phyloP scores from a whole-genome alignment of 140 eudicot genomes.

The Bidens hawaiensis region DNA sequence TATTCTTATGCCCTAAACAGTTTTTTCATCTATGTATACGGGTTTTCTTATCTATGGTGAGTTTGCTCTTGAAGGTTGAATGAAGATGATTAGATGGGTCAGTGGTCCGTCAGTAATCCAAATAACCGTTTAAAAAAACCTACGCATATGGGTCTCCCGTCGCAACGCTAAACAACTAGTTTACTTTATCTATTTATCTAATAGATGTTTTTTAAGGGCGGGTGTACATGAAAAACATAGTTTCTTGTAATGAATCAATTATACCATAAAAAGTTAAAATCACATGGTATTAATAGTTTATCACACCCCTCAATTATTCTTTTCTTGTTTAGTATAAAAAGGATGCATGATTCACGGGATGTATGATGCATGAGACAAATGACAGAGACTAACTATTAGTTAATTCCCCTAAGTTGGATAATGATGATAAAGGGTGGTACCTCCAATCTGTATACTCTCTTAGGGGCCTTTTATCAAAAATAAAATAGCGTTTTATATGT shows the following conservation, averaged over 20 bases:
- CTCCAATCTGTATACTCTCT: constrained; percentile 27
- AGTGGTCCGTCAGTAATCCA: too few relatives aligned
- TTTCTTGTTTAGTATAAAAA: neutral
- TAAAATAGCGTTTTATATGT: neutral
- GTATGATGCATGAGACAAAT: constrained; percentile 35
- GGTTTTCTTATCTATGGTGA: too few relatives aligned
- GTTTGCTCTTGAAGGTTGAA: too few relatives aligned
- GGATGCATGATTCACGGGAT: constrained; percentile 46
- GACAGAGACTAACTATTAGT: constrained; percentile 50
- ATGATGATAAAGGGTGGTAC: constrained; percentile 40
- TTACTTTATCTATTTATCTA: neutral
- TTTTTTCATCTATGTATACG: too few relatives aligned
- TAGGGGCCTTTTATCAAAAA: constrained; percentile 13
- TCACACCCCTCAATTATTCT: constrained; percentile 12
- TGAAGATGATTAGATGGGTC: too few relatives aligned
- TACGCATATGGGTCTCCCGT: too few relatives aligned
- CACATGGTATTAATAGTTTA: constrained; percentile 12
- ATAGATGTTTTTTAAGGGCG: neutral
- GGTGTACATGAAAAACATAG: neutral
- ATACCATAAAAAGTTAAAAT: constrained; percentile 13
- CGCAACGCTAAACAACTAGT: too few relatives aligned
- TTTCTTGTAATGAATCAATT: too few relatives aligned
- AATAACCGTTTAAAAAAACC: too few relatives aligned
- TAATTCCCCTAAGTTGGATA: constrained; percentile 38
- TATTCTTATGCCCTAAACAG: too few relatives aligned